These are phyloP conservation scores for Periconia macrospinosa DNA, from an alignment of 2,329 filamentous ascomycete genomes.

Conservation along the genomic window DNA sequence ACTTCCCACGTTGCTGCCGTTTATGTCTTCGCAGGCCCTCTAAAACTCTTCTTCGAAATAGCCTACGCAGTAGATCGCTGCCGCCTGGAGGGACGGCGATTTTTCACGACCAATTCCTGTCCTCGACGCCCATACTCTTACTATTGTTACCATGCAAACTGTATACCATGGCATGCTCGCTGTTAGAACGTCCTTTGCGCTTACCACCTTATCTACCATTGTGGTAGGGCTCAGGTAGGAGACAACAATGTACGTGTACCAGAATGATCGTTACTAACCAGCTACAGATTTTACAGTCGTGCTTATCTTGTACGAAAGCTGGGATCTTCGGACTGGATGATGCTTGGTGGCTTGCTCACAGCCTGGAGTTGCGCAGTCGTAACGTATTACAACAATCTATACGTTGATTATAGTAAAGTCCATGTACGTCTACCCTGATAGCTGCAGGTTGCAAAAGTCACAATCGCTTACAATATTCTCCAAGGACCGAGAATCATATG, in stretches of 20 bases:
- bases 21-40: neutral
- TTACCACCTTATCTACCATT: slow-evolving; percentile 31
- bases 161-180: slow-evolving; percentile 23
- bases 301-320: slow-evolving; percentile 30
- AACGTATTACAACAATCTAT: slow-evolving; percentile 31
- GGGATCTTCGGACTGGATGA: slow-evolving; percentile 31
- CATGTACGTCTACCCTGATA: slow-evolving; percentile 11
- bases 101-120: neutral
- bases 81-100: neutral
- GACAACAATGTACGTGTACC: neutral
- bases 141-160: neutral
- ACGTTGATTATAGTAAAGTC: slow-evolving; percentile 21
- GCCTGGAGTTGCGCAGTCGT: slow-evolving; percentile 32
- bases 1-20: neutral
- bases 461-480: neutral
- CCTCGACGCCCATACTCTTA: neutral
- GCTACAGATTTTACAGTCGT: slow-evolving; percentile 31
- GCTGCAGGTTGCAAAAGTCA: neutral
- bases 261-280: slow-evolving; percentile 5
- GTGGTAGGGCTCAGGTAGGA: slow-evolving; percentile 31
- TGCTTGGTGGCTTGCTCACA: slow-evolving; percentile 28
- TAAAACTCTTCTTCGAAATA: neutral
- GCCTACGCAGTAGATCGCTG: neutral
- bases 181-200: slow-evolving; percentile 24
- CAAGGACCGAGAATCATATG: slow-evolving; percentile 16